phyloP scores from a whole-genome alignment of 768 basidiomycete species.

The Postia placenta region DNA sequence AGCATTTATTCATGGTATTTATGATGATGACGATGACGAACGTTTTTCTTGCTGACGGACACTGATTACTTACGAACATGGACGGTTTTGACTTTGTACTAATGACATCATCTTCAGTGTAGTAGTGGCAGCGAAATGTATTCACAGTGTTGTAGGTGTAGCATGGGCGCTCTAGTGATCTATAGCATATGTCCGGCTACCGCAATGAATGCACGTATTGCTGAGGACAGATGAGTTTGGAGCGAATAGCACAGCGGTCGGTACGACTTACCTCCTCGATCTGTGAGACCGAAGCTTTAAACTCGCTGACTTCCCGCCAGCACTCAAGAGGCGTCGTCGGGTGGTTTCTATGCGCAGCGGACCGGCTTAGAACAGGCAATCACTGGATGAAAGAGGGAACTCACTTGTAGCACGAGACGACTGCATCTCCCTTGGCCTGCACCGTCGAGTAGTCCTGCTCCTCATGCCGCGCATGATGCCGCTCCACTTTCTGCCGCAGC shows the following conservation, averaged over 20 bases:
- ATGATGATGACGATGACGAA: slow-evolving; percentile 9
- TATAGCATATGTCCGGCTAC: slow-evolving; percentile 10
- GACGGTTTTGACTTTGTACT: slow-evolving; percentile 5
- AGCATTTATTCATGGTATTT: neutral
- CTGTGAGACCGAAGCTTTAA: slow-evolving; percentile 61
- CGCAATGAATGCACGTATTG: slow-evolving; percentile 53
- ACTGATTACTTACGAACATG: slow-evolving; percentile 6
- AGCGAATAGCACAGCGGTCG: neutral
- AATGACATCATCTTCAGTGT: neutral
- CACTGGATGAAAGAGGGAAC: slow-evolving; percentile 18
- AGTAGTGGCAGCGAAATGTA: slow-evolving; percentile 1
- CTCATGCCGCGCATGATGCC: slow-evolving; percentile 52
- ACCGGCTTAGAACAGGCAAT: neutral
- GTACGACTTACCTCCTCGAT: slow-evolving; percentile 55
- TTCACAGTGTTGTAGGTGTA: neutral
- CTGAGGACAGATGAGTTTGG: slow-evolving; percentile 29
- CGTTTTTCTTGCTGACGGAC: slow-evolving; percentile 6
- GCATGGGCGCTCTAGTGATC: slow-evolving; percentile 1
- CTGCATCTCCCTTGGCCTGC: slow-evolving; percentile 48
- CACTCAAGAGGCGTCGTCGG: slow-evolving; percentile 58
- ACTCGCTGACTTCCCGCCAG: slow-evolving; percentile 63
- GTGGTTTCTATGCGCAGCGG: slow-evolving; percentile 29
- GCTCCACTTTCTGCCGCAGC: slow-evolving; percentile 65
- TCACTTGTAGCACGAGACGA: slow-evolving; percentile 74
- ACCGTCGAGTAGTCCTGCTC: slow-evolving; percentile 51